These are phyloP conservation scores for Botryotinia globosa DNA, from an alignment of 2,329 filamentous ascomycete genomes.

Conservation along the genomic window DNA sequence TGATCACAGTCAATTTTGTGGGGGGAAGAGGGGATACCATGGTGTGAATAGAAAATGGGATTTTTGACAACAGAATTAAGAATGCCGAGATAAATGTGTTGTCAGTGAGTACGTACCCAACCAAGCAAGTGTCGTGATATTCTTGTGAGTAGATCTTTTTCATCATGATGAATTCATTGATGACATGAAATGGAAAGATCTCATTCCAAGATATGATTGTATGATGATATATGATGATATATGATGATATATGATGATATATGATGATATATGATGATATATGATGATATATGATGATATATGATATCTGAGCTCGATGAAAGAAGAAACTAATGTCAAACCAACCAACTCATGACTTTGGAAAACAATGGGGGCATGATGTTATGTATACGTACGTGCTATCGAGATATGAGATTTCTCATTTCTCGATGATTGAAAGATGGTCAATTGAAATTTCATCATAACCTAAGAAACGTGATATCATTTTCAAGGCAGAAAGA, in stretches of 20 bases:
- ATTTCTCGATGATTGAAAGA: background rate
- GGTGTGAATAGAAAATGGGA: background rate
- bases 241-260: background rate
- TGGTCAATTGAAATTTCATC: conserved; percentile 9
- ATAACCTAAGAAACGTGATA: background rate
- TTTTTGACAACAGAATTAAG: background rate
- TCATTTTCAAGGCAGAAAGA: conserved; percentile 16
- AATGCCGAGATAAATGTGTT: conserved; percentile 1
- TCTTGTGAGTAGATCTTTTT: conserved; percentile 5
- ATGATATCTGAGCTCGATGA: background rate
- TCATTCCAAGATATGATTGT: background rate
- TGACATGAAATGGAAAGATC: background rate
- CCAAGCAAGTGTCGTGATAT: background rate
- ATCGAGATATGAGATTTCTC: background rate
- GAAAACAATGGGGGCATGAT: conserved; percentile 19
- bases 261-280: background rate
- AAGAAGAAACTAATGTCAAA: background rate
- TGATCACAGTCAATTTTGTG: conserved; percentile 9
- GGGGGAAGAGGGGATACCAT: background rate
- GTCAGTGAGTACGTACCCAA: conserved; percentile 1
- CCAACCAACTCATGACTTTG: background rate
- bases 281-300: background rate
- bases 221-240: background rate
- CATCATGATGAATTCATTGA: background rate
- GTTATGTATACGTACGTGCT: conserved; percentile 1